phyloP scores from a whole-genome alignment of 2,329 filamentous ascomycete species.

The Xylariaceae sp. region DNA sequence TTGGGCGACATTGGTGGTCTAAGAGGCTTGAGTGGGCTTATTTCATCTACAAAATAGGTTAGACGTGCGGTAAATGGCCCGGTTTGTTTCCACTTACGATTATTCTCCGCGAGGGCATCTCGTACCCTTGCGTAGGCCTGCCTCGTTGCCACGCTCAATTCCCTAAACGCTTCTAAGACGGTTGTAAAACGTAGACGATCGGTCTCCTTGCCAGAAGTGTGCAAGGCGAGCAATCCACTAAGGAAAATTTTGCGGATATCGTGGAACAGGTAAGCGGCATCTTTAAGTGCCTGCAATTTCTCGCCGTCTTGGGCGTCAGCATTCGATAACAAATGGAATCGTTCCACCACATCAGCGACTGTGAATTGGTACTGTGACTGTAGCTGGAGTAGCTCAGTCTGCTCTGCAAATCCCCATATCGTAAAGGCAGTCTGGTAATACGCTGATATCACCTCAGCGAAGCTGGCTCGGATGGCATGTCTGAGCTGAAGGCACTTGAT shows the following conservation, averaged over 20 bases:
- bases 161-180: conserved; percentile 69
- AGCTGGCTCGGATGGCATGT: conserved; percentile 65
- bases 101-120: conserved; percentile 70
- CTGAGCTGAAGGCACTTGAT: conserved; percentile 78
- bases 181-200: conserved; percentile 77
- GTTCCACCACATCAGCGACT: conserved; percentile 66
- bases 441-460: conserved; percentile 65
- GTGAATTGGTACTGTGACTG: conserved; percentile 84
- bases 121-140: conserved; percentile 63
- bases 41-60: conserved; percentile 10
- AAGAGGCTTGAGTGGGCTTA: conserved; percentile 52
- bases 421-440: conserved; percentile 66
- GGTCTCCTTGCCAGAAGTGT: conserved; percentile 71
- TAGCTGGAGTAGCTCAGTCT: conserved; percentile 83
- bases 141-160: conserved; percentile 58
- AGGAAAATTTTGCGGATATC: conserved; percentile 79
- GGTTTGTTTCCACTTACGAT: conserved; percentile 52
- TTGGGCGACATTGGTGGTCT: conserved; percentile 62
- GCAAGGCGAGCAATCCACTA: conserved; percentile 82
- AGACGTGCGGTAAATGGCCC: neutral
- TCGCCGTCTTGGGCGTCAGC: conserved; percentile 71
- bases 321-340: conserved; percentile 60
- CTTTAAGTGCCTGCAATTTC: conserved; percentile 75
- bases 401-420: conserved; percentile 70
- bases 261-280: conserved; percentile 74